Evolutionary conservation across 306 rosid species (phyloP), one percentile per base, ranked within the genome.

Genomic region (Lithocarpus polystachyus): DNA sequence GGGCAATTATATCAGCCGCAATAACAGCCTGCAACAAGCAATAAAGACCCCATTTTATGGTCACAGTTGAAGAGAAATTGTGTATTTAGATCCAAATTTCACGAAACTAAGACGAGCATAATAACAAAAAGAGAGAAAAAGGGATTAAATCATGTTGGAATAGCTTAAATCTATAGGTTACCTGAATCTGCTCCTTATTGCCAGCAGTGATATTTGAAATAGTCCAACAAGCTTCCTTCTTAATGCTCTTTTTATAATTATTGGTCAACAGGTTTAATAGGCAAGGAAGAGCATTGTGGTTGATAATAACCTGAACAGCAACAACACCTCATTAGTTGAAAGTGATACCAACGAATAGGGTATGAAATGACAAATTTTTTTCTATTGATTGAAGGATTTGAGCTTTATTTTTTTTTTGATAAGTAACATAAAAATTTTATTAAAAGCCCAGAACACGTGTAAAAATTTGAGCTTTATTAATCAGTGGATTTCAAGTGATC

Each of bases 201-300:
- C 97, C 98, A 17, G 98, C 98, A 53, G 98, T 94, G 82, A 94
- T 92, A 83, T 94, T 94, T 13, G 98, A 94, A 79, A 94, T 83
- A 70, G 96, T 94, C 98, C 98, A 94, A 85, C 97, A 94, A 40
- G 98, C 98, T 86, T 94, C 98, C 85, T 94, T 94, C 89, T 94
- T 94, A 81, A 94, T 94, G 90, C 98, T 92, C 84, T 92, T 94
- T 78, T 94, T 94, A 73, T 92, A 87, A 88, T 92, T 94, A 83
- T 88, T 89, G 19, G 81, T 86, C 91, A 94, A 84, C 23, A 94
- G 87, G 75, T 71, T 89, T 74, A 89, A 85, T 68, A 94, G 86
- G 78, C 97, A 87, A 62, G 94, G 97, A 56, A 94, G 92, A 48
- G 96, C 90, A 86, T 88, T 94, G 56, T 92, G 97, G 57, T 86